phyloP scores from a whole-genome alignment of 1,284 basidiomycete genomes.

The Cryptococcus sp. region DNA sequence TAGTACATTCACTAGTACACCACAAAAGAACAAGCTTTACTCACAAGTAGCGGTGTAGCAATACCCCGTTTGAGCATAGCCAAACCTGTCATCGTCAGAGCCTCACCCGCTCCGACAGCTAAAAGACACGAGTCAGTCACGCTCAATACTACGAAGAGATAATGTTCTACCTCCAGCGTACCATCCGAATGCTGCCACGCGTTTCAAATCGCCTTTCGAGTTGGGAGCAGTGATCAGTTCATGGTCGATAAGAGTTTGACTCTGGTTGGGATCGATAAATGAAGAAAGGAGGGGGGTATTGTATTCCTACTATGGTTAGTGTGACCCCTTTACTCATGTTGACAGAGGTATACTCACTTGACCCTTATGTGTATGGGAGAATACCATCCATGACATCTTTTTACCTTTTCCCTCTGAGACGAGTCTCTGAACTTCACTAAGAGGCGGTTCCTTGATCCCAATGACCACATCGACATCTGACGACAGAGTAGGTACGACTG shows the following conservation, averaged over 20 bases:
- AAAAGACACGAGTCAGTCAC: background rate
- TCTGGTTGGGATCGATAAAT: constrained; percentile 52
- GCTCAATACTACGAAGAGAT: background rate
- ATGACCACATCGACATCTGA: constrained; percentile 66
- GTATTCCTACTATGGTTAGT: constrained; percentile 54
- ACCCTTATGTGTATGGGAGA: constrained; percentile 79
- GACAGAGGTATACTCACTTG: constrained; percentile 24
- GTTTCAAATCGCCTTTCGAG: constrained; percentile 53
- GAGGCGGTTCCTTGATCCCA: constrained; percentile 81
- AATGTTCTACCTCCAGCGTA: constrained; percentile 65
- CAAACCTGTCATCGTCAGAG: constrained; percentile 70
- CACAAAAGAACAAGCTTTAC: constrained; percentile 24
- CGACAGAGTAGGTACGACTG: constrained; percentile 55
- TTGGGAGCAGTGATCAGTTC: constrained; percentile 62
- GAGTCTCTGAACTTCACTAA: constrained; percentile 54
- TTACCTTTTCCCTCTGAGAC: constrained; percentile 11
- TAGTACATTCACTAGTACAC: background rate
- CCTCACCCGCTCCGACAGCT: constrained; percentile 81
- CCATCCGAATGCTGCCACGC: constrained; percentile 83
- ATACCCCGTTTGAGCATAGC: constrained; percentile 70
- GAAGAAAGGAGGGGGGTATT: constrained; percentile 71
- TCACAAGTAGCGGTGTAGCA: constrained; percentile 73
- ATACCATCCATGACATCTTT: constrained; percentile 59
- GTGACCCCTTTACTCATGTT: background rate
- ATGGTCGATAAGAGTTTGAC: constrained; percentile 70